Evolutionary conservation across 192 early-diverging fungal species (phyloP).

Genomic region (Backusella circina): DNA sequence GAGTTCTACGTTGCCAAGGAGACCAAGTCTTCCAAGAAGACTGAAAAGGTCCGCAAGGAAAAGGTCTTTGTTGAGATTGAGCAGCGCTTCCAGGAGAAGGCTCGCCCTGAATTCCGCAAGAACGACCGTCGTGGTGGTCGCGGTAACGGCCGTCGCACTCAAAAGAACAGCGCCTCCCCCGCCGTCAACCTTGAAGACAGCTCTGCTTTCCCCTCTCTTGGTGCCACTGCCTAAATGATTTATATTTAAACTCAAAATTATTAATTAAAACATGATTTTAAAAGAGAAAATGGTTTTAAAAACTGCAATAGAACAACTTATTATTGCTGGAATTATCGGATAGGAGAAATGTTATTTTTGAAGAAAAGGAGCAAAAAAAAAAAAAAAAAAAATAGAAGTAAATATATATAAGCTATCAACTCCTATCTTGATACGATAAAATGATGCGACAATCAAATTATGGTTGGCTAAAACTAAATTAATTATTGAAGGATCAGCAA

Average conservation of each 20-base stretch:
- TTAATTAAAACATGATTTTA: constrained; percentile 2
- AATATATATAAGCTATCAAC: neutral
- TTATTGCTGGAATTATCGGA: neutral
- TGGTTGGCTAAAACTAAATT: constrained; percentile 11
- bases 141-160: constrained; percentile 27
- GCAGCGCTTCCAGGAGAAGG: constrained; percentile 72
- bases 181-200: constrained; percentile 66
- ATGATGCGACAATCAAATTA: neutral
- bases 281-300: neutral
- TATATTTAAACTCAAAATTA: constrained; percentile 2
- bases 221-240: constrained; percentile 28
- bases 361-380: neutral
- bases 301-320: neutral
- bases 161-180: constrained; percentile 42
- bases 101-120: constrained; percentile 59
- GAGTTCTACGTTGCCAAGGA: constrained; percentile 72
- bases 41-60: constrained; percentile 64
- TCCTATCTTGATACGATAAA: neutral
- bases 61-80: constrained; percentile 77
- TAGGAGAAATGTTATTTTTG: neutral
- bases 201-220: constrained; percentile 70
- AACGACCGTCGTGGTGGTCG: constrained; percentile 39
- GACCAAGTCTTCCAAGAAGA: constrained; percentile 29
- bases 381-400: neutral
- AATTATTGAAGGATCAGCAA: constrained; percentile 1